Conservation (phyloP, 2,329 filamentous ascomycete genomes). For the Trichoderma brevicompactum region DNA sequence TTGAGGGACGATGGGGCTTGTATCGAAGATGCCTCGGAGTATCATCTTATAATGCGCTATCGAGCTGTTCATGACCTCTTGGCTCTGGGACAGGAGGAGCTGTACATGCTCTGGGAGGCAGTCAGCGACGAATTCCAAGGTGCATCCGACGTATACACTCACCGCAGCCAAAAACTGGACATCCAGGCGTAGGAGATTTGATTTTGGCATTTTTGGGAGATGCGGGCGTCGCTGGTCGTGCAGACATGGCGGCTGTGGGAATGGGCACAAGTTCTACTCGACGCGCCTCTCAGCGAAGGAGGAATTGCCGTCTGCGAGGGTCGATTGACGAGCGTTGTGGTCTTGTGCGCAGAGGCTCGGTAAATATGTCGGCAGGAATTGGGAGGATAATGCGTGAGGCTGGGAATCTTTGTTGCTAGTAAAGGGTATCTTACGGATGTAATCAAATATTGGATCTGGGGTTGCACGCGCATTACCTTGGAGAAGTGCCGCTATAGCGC, state of each 20-base stretch:
- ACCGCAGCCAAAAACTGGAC: conserved; percentile 68
- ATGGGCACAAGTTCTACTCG: background rate
- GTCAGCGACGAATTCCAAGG: conserved; percentile 20
- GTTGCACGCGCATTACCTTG: conserved; percentile 6
- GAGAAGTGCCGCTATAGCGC: background rate
- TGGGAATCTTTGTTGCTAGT: background rate
- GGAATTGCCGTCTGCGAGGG: background rate
- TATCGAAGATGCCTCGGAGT: conserved; percentile 71
- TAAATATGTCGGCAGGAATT: background rate
- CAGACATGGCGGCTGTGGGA: conserved; percentile 45
- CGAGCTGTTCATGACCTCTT: conserved; percentile 69
- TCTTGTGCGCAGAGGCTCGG: background rate
- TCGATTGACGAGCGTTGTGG: background rate
- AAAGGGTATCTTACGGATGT: background rate
- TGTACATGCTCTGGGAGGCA: conserved; percentile 69
- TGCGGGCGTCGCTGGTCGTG: conserved; percentile 54
- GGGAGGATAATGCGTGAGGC: background rate
- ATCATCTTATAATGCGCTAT: conserved; percentile 74
- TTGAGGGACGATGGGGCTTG: conserved; percentile 66
- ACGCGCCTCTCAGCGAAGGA: conserved; percentile 4
- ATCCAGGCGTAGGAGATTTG: conserved; percentile 62
- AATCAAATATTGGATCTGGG: background rate
- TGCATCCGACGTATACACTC: conserved; percentile 39
- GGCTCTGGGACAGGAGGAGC: conserved; percentile 63
- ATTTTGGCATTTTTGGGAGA: conserved; percentile 63